Evolutionary conservation across 306 rosid species (phyloP).

Genomic region (Ormosia semicastrata): DNA sequence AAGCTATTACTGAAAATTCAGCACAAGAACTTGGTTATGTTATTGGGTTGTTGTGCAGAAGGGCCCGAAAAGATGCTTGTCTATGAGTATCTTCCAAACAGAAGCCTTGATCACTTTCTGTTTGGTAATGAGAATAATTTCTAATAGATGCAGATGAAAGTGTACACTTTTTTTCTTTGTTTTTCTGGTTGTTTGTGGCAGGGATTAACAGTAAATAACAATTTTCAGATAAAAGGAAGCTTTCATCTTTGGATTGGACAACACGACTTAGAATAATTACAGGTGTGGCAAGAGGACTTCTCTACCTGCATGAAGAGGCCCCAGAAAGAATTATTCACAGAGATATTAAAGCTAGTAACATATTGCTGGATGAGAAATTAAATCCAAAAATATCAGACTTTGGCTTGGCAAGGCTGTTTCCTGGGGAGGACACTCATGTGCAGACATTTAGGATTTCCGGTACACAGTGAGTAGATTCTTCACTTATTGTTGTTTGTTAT

Average conservation of each 20-base stretch:
- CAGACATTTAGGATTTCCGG: conserved; percentile 86
- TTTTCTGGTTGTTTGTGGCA: conserved; percentile 6
- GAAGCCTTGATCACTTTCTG: conserved; percentile 78
- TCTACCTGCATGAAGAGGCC: conserved; percentile 84
- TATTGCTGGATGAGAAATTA: conserved; percentile 72
- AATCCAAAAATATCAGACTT: conserved; percentile 86
- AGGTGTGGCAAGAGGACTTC: conserved; percentile 80
- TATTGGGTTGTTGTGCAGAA: conserved; percentile 84
- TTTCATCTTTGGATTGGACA: conserved; percentile 64
- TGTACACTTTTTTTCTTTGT: not conserved
- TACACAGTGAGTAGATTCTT: conserved; percentile 75
- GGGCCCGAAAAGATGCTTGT: conserved; percentile 97
- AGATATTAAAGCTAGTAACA: conserved; percentile 90
- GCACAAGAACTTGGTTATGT: conserved; percentile 75
- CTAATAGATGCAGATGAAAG: not conserved
- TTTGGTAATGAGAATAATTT: conserved; percentile 49
- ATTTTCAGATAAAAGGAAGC: conserved; percentile 64
- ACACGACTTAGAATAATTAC: conserved; percentile 60
- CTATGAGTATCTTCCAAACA: conserved; percentile 83
- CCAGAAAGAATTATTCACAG: conserved; percentile 85
- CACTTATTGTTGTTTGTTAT: not conserved
- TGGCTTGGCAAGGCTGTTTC: conserved; percentile 89
- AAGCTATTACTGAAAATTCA: conserved; percentile 69
- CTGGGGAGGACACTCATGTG: conserved; percentile 87
- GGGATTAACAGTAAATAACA: conserved; percentile 9